A percentile compares a stretch with the other conserved stretches of the same genome.
Evolutionary conservation across 805 yeast genomes (phyloP).

Genomic region (Yarrowia porcina): DNA sequence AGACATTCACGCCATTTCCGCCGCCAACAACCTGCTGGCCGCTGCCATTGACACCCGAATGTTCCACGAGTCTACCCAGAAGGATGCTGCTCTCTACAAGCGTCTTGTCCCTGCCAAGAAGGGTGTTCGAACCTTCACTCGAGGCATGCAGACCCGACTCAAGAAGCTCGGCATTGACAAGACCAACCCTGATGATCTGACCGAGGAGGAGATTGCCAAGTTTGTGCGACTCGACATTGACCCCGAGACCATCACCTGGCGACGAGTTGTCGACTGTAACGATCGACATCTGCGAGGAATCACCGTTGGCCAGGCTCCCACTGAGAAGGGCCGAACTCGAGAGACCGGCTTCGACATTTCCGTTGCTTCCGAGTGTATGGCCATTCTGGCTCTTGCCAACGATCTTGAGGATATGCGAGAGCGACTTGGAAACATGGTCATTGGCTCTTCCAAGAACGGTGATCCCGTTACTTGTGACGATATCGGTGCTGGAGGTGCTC

Average conservation of each 20-base stretch:
- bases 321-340: conserved; percentile 85
- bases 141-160: conserved; percentile 72
- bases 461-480: conserved; percentile 92
- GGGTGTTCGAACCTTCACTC: conserved; percentile 73
- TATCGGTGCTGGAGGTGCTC: conserved; percentile 91
- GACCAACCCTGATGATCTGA: conserved; percentile 74
- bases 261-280: conserved; percentile 90
- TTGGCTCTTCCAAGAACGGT: conserved; percentile 73
- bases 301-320: conserved; percentile 87
- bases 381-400: conserved; percentile 80
- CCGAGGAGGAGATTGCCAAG: conserved; percentile 64
- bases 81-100: conserved; percentile 72
- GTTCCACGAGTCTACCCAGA: conserved; percentile 89
- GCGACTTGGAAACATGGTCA: conserved; percentile 83
- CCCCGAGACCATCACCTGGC: conserved; percentile 85
- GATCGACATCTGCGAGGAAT: conserved; percentile 88
- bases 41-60: conserved; percentile 97
- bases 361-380: conserved; percentile 96
- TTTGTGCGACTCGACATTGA: conserved; percentile 86
- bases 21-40: conserved; percentile 89
- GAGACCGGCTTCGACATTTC: conserved; percentile 92
- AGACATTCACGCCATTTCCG: conserved; percentile 93
- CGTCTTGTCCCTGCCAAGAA: conserved; percentile 82
- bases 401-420: conserved; percentile 79
- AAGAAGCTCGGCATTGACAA: conserved; percentile 72